Evolutionary conservation across 2,329 filamentous ascomycete species (phyloP), one percentile per base, ranked within the genome.

Genomic region (Fusarium chaquense): DNA sequence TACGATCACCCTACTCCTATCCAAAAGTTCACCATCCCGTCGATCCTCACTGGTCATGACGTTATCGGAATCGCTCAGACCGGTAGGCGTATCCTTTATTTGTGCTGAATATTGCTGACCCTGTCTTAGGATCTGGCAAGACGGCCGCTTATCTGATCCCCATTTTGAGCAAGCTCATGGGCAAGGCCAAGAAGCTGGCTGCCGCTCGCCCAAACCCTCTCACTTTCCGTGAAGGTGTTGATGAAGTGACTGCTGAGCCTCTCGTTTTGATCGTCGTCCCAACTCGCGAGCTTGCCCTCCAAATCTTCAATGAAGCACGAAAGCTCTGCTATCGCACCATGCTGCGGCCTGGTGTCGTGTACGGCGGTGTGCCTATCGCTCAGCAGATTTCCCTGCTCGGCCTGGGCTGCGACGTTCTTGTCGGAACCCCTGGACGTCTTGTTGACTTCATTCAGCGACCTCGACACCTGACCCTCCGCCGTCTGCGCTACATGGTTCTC

Each of bases 291-390:
- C 82, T 99, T 7, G 93, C 94, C 0, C 91, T 94, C 4, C 96
- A 99, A 77, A 97, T 98, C 72, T 98, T 97, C 81, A 93, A 97
- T 68, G 95, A 98, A 78, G 90, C 93, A 28, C 91, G 96, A 67
- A 93, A 95, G 73, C 89, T 98, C 50, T 98, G 94, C 78, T 99
- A 99, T 75, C 90, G 96, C 2, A 94, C 93, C 5, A 97, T 97
- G 93, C 86, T 99, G 61, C 93, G 96, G 41, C 95, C 96, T 26
- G 94, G 92, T 72, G 93, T 97, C 44, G 85, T 91, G 32, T 99
- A 98, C 72, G 96, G 96, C 51, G 96, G 96, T 67, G 89, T 89
- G 9, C 92, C 93, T 0, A 76, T 89, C n/a, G 78, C 80, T 3
- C 86, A 90, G 15, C 93, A 98, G 79, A 83, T 90, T 6, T 82